Percentiles rank a stretch among this genome's conserved stretches.
These are phyloP conservation scores for Xanthoconium separans DNA, from an alignment of 1,284 basidiomycete species.

Conservation along the genomic window DNA sequence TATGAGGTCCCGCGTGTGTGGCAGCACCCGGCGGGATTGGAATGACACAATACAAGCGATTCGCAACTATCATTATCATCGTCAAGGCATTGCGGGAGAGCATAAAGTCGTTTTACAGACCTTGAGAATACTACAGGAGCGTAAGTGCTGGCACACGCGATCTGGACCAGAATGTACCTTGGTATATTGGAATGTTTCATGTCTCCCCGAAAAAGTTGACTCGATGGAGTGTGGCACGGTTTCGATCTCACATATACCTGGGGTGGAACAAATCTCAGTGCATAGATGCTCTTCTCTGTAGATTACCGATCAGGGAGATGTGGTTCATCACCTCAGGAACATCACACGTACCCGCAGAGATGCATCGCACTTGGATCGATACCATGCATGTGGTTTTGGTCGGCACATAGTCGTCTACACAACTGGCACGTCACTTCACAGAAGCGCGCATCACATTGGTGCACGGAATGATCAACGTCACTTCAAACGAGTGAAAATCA, in stretches of 20 bases:
- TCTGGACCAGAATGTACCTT: conserved; percentile 34
- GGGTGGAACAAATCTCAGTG: conserved; percentile 38
- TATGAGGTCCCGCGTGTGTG: conserved; percentile 47
- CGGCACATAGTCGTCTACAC: conserved; percentile 52
- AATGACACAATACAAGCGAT: conserved; percentile 48
- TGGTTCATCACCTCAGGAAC: background rate
- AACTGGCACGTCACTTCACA: conserved; percentile 55
- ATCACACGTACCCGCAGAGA: conserved; percentile 53
- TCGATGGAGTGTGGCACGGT: conserved; percentile 56
- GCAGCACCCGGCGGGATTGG: conserved; percentile 42
- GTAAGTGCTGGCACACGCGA: background rate
- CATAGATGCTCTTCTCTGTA: conserved; percentile 52
- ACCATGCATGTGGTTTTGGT: conserved; percentile 53
- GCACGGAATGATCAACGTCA: conserved; percentile 42
- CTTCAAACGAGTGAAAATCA: conserved; percentile 21
- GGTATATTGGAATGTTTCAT: conserved; percentile 49
- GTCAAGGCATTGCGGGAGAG: background rate
- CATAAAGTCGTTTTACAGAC: conserved; percentile 7
- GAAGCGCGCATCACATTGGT: conserved; percentile 52
- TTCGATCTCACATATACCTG: conserved; percentile 57
- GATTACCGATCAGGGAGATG: background rate
- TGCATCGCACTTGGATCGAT: conserved; percentile 41
- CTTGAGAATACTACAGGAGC: conserved; percentile 27
- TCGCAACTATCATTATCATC: conserved; percentile 38
- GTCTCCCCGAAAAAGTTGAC: conserved; percentile 49